phyloP scores from a whole-genome alignment of 2,329 filamentous ascomycete species.

The Hypoxylon sp. region DNA sequence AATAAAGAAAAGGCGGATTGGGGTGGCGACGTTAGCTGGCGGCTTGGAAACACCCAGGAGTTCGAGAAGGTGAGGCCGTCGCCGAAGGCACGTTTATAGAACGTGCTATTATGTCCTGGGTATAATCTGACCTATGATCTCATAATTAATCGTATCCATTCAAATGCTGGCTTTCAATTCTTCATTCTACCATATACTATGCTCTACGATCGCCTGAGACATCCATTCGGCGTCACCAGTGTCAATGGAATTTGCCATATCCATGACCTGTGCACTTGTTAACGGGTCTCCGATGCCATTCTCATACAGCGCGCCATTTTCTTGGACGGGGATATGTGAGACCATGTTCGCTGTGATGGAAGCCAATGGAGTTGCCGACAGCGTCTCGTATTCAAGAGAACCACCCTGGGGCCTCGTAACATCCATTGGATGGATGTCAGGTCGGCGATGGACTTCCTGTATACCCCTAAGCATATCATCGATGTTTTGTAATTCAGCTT shows the following conservation, averaged over 20 bases:
- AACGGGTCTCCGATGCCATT: conserved; percentile 4
- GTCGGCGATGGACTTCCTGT: too few relatives aligned
- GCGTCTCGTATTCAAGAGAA: too few relatives aligned
- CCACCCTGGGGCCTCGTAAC: background rate
- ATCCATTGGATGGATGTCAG: background rate
- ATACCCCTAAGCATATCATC: conserved; percentile 3
- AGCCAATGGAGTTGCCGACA: too few relatives aligned
- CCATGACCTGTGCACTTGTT: conserved; percentile 5
- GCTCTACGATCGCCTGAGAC: conserved; percentile 8
- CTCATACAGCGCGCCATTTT: background rate
- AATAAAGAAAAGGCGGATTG: conserved; percentile 2
- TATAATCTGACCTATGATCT: background rate
- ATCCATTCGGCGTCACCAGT: conserved; percentile 6
- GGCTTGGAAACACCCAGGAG: conserved; percentile 10
- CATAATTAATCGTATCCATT: background rate
- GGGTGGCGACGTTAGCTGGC: conserved; percentile 12
- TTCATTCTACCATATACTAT: conserved; percentile 16
- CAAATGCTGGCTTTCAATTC: too few relatives aligned
- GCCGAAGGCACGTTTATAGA: background rate
- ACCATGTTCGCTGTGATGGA: too few relatives aligned
- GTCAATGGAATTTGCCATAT: conserved; percentile 8
- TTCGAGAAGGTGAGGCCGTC: background rate
- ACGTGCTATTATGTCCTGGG: background rate
- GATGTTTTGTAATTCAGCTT: conserved; percentile 8
- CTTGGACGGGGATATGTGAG: conserved; percentile 1